phyloP scores from a whole-genome alignment of 73 alveolate species.

The Stentor roeselii region DNA sequence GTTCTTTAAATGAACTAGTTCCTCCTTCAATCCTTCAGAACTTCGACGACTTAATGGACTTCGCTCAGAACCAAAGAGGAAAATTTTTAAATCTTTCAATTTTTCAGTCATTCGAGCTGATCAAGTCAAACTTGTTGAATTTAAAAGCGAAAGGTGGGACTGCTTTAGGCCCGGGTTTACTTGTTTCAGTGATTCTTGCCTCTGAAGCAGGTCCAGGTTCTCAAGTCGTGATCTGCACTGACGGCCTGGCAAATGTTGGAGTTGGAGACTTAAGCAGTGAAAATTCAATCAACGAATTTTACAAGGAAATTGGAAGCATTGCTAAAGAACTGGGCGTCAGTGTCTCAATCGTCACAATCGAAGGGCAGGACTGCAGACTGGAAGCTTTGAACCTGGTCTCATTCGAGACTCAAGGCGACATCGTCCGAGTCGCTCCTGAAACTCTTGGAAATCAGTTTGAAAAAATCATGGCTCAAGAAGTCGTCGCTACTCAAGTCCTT shows the following conservation, averaged over 20 bases:
- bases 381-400: slow-evolving; percentile 65
- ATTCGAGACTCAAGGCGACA: slow-evolving; percentile 83
- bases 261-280: slow-evolving; percentile 69
- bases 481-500: no score
- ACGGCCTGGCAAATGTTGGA: slow-evolving; percentile 95
- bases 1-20: slow-evolving; percentile 54
- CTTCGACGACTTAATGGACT: slow-evolving; percentile 49
- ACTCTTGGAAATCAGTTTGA: no score
- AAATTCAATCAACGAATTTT: slow-evolving; percentile 51
- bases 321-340: slow-evolving; percentile 76
- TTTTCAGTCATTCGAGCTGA: slow-evolving; percentile 46
- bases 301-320: slow-evolving; percentile 64
- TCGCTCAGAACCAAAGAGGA: slow-evolving; percentile 35
- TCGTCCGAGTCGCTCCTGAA: no score
- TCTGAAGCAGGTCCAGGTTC: slow-evolving; percentile 85
- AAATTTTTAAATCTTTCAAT: slow-evolving; percentile 50
- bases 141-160: slow-evolving; percentile 85
- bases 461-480: no score
- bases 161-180: slow-evolving; percentile 95
- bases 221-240: slow-evolving; percentile 87
- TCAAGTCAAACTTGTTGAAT: slow-evolving; percentile 40
- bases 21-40: slow-evolving; percentile 69
- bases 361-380: slow-evolving; percentile 86
- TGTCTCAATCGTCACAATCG: slow-evolving; percentile 74
- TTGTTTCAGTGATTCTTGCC: slow-evolving; percentile 67